Percentiles rank a stretch among this genome's conserved stretches.
phyloP scores from a whole-genome alignment of 805 yeast species.

The Hagleromyces aurorensis region DNA sequence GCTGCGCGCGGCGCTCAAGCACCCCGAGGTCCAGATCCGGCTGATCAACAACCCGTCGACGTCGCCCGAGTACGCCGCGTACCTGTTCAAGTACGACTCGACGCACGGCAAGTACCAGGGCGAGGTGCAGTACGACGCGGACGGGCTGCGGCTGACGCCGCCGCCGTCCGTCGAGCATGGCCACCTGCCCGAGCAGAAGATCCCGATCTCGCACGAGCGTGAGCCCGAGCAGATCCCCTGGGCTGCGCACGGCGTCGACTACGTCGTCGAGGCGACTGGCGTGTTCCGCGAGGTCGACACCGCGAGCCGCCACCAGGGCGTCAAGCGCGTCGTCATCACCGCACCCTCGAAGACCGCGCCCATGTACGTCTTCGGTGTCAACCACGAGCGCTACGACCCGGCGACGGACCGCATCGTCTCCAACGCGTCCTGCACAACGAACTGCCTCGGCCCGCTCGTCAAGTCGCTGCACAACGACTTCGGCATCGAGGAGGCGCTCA shows the following conservation, averaged over 20 bases:
- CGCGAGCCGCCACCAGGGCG: slow-evolving; percentile 77
- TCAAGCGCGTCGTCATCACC: slow-evolving; percentile 90
- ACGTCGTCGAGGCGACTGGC: slow-evolving; percentile 90
- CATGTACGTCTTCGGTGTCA: slow-evolving; percentile 92
- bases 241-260: slow-evolving; percentile 76
- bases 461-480: slow-evolving; percentile 79
- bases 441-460: slow-evolving; percentile 92
- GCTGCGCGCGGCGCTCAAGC: slow-evolving; percentile 67
- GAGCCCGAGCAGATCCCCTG: slow-evolving; percentile 87
- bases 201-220: slow-evolving; percentile 36
- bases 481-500: slow-evolving; percentile 85
- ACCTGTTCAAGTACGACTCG: slow-evolving; percentile 93
- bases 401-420: slow-evolving; percentile 66
- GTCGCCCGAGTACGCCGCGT: slow-evolving; percentile 83
- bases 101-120: slow-evolving; percentile 85
- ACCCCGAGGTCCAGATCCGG: slow-evolving; percentile 72
- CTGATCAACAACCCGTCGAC: slow-evolving; percentile 92
- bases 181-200: slow-evolving; percentile 22
- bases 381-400: slow-evolving; percentile 67
- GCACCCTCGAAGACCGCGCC: slow-evolving; percentile 94
- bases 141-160: slow-evolving; percentile 37
- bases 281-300: slow-evolving; percentile 78
- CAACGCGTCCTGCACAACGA: slow-evolving; percentile 93
- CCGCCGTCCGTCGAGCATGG: slow-evolving; percentile 46
- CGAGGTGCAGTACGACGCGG: slow-evolving; percentile 52